These are phyloP conservation scores for Sclerotinia trifoliorum DNA, from an alignment of 2,329 filamentous ascomycete genomes.

Conservation along the genomic window DNA sequence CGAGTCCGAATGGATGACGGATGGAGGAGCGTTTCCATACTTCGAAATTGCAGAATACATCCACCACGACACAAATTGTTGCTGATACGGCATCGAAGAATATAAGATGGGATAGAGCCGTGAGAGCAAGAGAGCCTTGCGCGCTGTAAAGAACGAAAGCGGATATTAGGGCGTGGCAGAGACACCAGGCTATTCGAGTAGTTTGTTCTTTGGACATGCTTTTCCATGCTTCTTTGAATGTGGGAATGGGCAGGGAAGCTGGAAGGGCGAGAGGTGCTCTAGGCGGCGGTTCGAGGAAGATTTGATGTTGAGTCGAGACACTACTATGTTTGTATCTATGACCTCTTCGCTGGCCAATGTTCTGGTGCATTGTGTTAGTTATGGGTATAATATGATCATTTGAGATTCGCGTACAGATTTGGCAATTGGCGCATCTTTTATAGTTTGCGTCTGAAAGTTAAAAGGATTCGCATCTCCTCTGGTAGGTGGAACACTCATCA, in stretches of 20 bases:
- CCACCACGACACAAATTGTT: slow-evolving; percentile 85
- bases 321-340: slow-evolving; percentile 98
- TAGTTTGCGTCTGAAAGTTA: slow-evolving; percentile 86
- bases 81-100: slow-evolving; percentile 95
- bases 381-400: neutral
- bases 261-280: slow-evolving; percentile 85
- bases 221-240: slow-evolving; percentile 78
- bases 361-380: slow-evolving; percentile 50
- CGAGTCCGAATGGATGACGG: slow-evolving; percentile 88
- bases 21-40: slow-evolving; percentile 94
- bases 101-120: slow-evolving; percentile 86
- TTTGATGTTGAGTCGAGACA: slow-evolving; percentile 83
- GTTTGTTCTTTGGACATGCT: slow-evolving; percentile 90
- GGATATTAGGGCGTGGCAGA: slow-evolving; percentile 82
- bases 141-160: slow-evolving; percentile 83
- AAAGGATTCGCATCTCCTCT: slow-evolving; percentile 64
- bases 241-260: slow-evolving; percentile 88
- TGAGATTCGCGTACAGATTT: slow-evolving; percentile 62
- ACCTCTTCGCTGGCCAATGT: slow-evolving; percentile 85
- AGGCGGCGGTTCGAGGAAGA: slow-evolving; percentile 88
- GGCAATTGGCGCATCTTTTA: slow-evolving; percentile 67
- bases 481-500: slow-evolving; percentile 36
- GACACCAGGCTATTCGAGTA: slow-evolving; percentile 80
- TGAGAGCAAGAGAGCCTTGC: slow-evolving; percentile 83
- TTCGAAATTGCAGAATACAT: slow-evolving; percentile 94